Conservation (phyloP, 2,329 filamentous ascomycete genomes). For the Zarea fungicola region DNA sequence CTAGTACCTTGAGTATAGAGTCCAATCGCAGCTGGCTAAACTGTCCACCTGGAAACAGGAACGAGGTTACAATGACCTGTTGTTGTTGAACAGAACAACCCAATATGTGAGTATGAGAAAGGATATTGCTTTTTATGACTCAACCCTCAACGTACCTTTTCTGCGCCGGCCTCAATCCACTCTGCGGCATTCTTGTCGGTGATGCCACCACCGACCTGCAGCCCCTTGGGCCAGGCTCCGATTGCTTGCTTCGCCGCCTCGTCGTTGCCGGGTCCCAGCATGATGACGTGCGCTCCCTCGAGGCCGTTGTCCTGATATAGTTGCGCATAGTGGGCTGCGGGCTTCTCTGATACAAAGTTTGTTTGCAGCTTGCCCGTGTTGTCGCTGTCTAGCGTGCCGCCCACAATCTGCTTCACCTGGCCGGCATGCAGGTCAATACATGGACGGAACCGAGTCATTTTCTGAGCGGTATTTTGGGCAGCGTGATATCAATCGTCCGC, state of each 20-base stretch:
- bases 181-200: slow-evolving; percentile 74
- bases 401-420: slow-evolving; percentile 97
- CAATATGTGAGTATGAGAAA: neutral
- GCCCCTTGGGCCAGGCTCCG: slow-evolving; percentile 66
- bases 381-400: slow-evolving; percentile 72
- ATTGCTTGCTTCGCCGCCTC: slow-evolving; percentile 74
- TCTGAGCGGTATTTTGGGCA: slow-evolving; percentile 4
- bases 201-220: slow-evolving; percentile 95
- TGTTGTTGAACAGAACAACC: slow-evolving; percentile 3
- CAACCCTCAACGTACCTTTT: slow-evolving; percentile 58
- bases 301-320: slow-evolving; percentile 74
- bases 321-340: slow-evolving; percentile 72
- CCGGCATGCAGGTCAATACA: slow-evolving; percentile 98
- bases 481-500: neutral
- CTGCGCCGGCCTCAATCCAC: slow-evolving; percentile 85
- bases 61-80: slow-evolving; percentile 96
- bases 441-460: slow-evolving; percentile 89
- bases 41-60: slow-evolving; percentile 76
- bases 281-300: slow-evolving; percentile 86
- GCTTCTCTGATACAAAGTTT: slow-evolving; percentile 84
- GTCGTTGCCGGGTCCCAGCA: slow-evolving; percentile 86
- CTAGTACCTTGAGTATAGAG: slow-evolving; percentile 66
- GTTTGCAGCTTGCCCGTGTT: slow-evolving; percentile 67
- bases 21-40: slow-evolving; percentile 77
- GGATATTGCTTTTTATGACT: neutral